phyloP scores from a whole-genome alignment of 2,329 filamentous ascomycete genomes.

The Fusarium cyanostomum region DNA sequence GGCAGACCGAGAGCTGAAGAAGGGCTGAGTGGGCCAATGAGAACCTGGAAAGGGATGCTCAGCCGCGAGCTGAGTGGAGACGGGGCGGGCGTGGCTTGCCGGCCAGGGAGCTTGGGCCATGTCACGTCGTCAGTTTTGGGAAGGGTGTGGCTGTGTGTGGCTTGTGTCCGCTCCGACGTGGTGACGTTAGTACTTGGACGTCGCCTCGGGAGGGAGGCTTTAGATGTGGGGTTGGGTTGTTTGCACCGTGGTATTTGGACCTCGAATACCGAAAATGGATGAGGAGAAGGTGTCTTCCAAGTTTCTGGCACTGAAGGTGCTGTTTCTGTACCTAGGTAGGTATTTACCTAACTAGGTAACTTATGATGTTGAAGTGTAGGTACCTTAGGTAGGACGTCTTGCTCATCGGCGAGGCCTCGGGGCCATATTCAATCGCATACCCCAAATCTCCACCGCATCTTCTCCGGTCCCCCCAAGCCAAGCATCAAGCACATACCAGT shows the following conservation, averaged over 20 bases:
- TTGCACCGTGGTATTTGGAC: slow-evolving; percentile 10
- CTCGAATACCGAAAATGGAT: neutral
- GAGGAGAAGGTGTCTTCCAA: slow-evolving; percentile 5
- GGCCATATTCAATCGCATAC: too few relatives aligned
- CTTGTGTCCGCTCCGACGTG: slow-evolving; percentile 19
- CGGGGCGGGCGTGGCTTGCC: slow-evolving; percentile 2
- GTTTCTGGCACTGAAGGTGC: slow-evolving; percentile 3
- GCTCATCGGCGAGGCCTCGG: too few relatives aligned
- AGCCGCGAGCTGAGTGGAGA: slow-evolving; percentile 26
- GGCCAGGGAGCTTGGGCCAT: slow-evolving; percentile 34
- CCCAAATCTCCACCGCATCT: neutral
- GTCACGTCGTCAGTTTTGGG: neutral
- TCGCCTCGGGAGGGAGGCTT: neutral
- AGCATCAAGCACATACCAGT: slow-evolving; percentile 5
- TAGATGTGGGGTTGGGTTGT: neutral
- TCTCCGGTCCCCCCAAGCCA: slow-evolving; percentile 4
- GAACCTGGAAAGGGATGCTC: neutral
- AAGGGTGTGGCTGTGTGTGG: slow-evolving; percentile 12
- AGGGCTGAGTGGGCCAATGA: slow-evolving; percentile 26
- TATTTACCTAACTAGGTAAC: neutral
- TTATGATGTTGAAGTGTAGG: neutral
- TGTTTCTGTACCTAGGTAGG: neutral
- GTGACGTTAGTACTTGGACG: too few relatives aligned
- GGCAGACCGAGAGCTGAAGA: slow-evolving; percentile 44
- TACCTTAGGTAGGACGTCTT: too few relatives aligned